phyloP scores from a whole-genome alignment of 495 filamentous ascomycete genomes.

The Lasiosphaeris hirsuta region DNA sequence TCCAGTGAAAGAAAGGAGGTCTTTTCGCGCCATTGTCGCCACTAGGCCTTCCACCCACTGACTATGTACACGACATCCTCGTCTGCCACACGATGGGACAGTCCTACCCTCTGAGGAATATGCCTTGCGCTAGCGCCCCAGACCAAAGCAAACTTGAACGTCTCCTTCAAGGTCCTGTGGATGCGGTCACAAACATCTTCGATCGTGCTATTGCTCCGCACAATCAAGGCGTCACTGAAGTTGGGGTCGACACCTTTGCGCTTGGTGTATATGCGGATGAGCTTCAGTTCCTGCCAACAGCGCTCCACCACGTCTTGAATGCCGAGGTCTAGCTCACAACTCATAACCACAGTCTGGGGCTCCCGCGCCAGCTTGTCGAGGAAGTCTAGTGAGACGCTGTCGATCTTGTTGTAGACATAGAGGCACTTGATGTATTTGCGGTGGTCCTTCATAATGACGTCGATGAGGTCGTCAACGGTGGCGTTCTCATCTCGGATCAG shows the following conservation, averaged over 20 bases:
- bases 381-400: conserved; percentile 89
- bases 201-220: conserved; percentile 79
- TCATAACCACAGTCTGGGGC: conserved; percentile 93
- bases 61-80: conserved; percentile 98
- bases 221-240: conserved; percentile 91
- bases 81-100: conserved; percentile 82
- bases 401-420: conserved; percentile 99
- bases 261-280: conserved; percentile 96
- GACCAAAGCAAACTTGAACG: conserved; percentile 97
- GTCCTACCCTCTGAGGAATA: conserved; percentile 87
- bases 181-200: conserved; percentile 98
- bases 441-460: conserved; percentile 97
- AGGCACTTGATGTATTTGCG: conserved; percentile 94
- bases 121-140: conserved; percentile 97
- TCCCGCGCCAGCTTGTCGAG: conserved; percentile 89
- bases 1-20: background rate
- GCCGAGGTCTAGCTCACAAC: conserved; percentile 95
- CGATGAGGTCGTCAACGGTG: conserved; percentile 97
- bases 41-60: conserved; percentile 63
- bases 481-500: conserved; percentile 92
- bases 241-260: conserved; percentile 88
- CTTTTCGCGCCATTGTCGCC: conserved; percentile 1
- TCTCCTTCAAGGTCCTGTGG: conserved; percentile 92
- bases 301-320: conserved; percentile 92
- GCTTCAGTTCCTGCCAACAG: conserved; percentile 89